phyloP scores from a whole-genome alignment of 495 filamentous ascomycete species.

The Penicillium riverlandense region DNA sequence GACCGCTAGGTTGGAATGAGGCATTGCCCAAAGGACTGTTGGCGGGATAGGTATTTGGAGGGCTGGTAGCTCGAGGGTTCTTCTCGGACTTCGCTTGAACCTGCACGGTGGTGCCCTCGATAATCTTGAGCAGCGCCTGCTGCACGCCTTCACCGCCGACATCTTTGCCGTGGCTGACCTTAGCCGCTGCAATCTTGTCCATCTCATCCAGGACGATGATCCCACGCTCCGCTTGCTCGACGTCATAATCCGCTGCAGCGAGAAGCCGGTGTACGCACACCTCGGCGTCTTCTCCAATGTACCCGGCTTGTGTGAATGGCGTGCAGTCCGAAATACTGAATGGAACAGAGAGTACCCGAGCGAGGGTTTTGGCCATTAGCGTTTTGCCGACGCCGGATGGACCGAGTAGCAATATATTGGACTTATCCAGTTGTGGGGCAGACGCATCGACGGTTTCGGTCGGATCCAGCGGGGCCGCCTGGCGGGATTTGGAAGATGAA shows the following conservation, averaged over 20 bases:
- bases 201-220: conserved; percentile 96
- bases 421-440: conserved; percentile 84
- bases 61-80: conserved; percentile 43
- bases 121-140: conserved; percentile 90
- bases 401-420: conserved; percentile 86
- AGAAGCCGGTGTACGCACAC: conserved; percentile 84
- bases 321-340: conserved; percentile 98
- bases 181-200: conserved; percentile 84
- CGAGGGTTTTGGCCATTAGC: conserved; percentile 81
- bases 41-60: conserved; percentile 37
- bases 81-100: conserved; percentile 72
- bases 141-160: conserved; percentile 92
- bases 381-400: conserved; percentile 97
- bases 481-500: conserved; percentile 14
- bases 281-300: conserved; percentile 95
- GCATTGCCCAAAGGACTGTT: conserved; percentile 43
- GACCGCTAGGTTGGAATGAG: conserved; percentile 26
- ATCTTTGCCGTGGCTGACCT: conserved; percentile 66
- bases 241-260: conserved; percentile 84
- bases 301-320: conserved; percentile 92
- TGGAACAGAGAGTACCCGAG: conserved; percentile 77
- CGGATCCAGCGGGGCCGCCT: conserved; percentile 21
- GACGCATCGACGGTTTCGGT: conserved; percentile 43
- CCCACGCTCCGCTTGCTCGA: conserved; percentile 76
- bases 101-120: conserved; percentile 91